Evolutionary conservation across 1,284 basidiomycete genomes (phyloP).

Genomic region (Phellopilus nigrolimitatus): DNA sequence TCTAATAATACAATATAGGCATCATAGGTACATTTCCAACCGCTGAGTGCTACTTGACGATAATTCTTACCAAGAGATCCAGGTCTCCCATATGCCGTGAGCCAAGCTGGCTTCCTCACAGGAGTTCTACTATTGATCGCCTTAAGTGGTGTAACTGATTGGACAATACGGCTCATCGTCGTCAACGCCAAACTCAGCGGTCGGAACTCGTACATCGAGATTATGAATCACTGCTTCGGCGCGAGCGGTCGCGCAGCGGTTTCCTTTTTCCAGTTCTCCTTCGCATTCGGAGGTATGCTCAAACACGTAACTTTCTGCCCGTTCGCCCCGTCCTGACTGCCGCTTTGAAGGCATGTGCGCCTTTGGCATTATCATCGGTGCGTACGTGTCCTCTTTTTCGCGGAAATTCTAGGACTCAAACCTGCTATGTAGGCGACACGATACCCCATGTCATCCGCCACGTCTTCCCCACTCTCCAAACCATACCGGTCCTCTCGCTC

Average conservation of each 20-base stretch:
- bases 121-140: conserved; percentile 79
- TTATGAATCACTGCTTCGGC: conserved; percentile 96
- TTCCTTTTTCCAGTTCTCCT: conserved; percentile 96
- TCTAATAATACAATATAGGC: conserved; percentile 38
- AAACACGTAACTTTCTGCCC: conserved; percentile 5
- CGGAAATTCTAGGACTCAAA: conserved; percentile 36
- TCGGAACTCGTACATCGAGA: conserved; percentile 89
- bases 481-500: conserved; percentile 67
- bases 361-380: conserved; percentile 87
- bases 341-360: conserved; percentile 79
- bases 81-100: conserved; percentile 90
- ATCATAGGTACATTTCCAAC: conserved; percentile 90
- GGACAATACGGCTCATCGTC: conserved; percentile 96
- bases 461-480: conserved; percentile 73
- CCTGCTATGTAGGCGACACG: conserved; percentile 71
- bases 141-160: conserved; percentile 87
- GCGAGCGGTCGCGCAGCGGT: conserved; percentile 84
- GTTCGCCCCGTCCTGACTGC: conserved; percentile 12
- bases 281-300: conserved; percentile 87
- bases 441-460: conserved; percentile 92
- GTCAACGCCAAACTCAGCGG: conserved; percentile 96
- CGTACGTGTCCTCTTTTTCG: conserved; percentile 14
- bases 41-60: conserved; percentile 23
- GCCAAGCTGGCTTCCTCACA: conserved; percentile 88
- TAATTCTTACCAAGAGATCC: conserved; percentile 3